phyloP scores from a whole-genome alignment of 2,329 filamentous ascomycete species.

The Sarocladium kiliense region DNA sequence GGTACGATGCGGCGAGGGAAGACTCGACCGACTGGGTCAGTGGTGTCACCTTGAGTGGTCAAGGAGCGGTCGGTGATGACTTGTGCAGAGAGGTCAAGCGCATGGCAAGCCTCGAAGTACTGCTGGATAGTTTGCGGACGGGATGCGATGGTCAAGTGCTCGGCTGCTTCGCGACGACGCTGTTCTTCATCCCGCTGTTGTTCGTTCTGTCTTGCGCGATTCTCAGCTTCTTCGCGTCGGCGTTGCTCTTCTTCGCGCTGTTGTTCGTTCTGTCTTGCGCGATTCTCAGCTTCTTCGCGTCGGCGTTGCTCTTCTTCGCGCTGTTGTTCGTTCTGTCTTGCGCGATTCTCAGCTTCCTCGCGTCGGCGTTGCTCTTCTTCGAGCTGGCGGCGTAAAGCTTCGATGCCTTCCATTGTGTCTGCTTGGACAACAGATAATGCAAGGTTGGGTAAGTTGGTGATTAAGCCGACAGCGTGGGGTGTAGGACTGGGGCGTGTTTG shows the following conservation, averaged over 20 bases:
- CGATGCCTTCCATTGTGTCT: background rate
- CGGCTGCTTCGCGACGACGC: conserved; percentile 21
- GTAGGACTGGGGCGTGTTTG: too few species aligned
- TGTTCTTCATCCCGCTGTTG: conserved; percentile 18
- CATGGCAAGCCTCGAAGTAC: conserved; percentile 29
- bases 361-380: too few species aligned
- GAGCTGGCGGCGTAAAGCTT: background rate
- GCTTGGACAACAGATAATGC: background rate
- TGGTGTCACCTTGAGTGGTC: conserved; percentile 28
- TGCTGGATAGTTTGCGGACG: conserved; percentile 17
- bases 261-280: too few species aligned
- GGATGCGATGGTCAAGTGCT: conserved; percentile 15
- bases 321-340: too few species aligned
- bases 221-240: too few species aligned
- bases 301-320: too few species aligned
- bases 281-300: too few species aligned
- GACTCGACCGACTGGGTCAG: conserved; percentile 25
- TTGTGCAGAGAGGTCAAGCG: conserved; percentile 22
- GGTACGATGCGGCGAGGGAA: conserved; percentile 26
- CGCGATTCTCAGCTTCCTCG: too few species aligned
- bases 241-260: too few species aligned
- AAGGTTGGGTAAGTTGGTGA: too few species aligned
- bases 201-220: conserved; percentile 11
- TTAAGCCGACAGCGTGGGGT: too few species aligned
- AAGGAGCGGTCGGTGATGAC: conserved; percentile 24